Percentiles rank a stretch among this genome's conserved stretches.
phyloP scores from a whole-genome alignment of 148 eudicot genomes.

The Chenopodium formosanum region DNA sequence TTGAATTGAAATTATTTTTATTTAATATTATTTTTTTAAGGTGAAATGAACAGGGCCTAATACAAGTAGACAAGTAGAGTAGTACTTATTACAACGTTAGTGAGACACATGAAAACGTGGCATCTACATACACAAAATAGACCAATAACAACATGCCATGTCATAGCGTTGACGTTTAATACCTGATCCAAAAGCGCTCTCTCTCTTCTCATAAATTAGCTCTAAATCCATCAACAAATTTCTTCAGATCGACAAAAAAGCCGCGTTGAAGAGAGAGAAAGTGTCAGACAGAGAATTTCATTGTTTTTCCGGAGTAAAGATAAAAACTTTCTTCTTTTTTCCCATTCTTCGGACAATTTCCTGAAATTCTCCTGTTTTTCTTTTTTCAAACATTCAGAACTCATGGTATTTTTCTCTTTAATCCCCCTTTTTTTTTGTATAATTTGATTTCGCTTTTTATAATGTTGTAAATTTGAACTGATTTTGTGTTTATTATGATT shows the following conservation, averaged over 20 bases:
- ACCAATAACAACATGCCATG: constrained; percentile 14
- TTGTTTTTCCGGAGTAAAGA: constrained; percentile 19
- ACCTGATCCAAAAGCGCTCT: too few relatives aligned
- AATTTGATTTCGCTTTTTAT: background rate
- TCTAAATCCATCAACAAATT: background rate
- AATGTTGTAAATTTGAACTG: background rate
- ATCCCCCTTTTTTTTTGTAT: background rate
- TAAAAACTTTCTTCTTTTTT: background rate
- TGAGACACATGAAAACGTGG: background rate
- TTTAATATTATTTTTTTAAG: too few relatives aligned
- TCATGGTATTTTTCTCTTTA: constrained; percentile 20
- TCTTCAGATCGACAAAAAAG: constrained; percentile 1
- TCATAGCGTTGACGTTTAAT: constrained; percentile 27
- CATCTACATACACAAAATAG: constrained; percentile 16
- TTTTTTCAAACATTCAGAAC: background rate
- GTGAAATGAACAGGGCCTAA: too few relatives aligned
- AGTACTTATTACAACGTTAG: background rate
- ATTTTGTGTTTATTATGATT: background rate
- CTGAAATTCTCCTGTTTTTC: background rate
- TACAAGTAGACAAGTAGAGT: background rate
- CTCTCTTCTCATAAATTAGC: background rate
- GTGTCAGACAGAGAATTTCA: background rate
- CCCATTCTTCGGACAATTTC: constrained; percentile 12
- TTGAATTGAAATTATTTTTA: too few relatives aligned
- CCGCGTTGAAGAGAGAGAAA: background rate